Evolutionary conservation across 163 green algal genomes (phyloP).

Genomic region (Scenedesmus sp.): DNA sequence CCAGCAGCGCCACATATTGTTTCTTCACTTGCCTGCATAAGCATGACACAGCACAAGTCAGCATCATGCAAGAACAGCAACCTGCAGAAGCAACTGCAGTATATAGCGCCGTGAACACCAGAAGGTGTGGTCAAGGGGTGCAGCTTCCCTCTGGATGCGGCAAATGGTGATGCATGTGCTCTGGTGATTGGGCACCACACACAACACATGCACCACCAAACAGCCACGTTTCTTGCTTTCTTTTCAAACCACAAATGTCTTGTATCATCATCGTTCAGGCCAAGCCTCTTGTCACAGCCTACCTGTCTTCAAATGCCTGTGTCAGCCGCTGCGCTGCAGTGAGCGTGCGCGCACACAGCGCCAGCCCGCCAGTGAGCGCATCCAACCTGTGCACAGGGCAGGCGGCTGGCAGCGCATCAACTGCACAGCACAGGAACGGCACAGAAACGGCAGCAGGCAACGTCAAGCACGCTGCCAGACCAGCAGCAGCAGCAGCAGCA

Average conservation of each 20-base stretch:
- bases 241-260: not conserved
- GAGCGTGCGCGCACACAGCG: not conserved
- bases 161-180: no score
- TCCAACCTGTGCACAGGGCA: not conserved
- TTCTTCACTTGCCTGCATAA: not conserved
- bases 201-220: no score
- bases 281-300: not conserved
- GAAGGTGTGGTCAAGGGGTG: not conserved
- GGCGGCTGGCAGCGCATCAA: not conserved
- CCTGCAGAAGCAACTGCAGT: not conserved
- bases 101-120: not conserved
- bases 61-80: no score
- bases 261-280: not conserved
- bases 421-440: not conserved
- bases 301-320: not conserved
- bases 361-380: not conserved
- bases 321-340: not conserved
- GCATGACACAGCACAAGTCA: no score
- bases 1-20: not conserved
- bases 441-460: no score
- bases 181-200: no score
- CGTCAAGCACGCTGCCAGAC: no score
- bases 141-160: not conserved
- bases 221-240: no score
- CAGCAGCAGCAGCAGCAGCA: no score